phyloP scores from a whole-genome alignment of 1,284 basidiomycete genomes.

The Rhodotorula sp. region DNA sequence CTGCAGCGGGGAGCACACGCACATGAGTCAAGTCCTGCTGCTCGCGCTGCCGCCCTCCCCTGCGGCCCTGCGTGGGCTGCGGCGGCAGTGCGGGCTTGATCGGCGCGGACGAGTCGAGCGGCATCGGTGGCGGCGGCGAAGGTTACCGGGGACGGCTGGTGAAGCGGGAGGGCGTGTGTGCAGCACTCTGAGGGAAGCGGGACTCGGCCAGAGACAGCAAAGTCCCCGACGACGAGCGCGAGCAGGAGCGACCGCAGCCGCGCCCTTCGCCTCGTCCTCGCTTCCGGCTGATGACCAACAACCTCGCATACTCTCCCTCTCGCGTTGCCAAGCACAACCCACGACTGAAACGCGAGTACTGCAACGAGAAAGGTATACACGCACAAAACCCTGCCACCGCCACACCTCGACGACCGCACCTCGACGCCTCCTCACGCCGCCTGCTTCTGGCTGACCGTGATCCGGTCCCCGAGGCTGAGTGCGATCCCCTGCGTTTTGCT shows the following conservation, averaged over 20 bases:
- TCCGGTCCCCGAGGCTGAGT: conserved; percentile 86
- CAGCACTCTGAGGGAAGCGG: not conserved
- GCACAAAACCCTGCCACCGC: not conserved
- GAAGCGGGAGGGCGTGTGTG: not conserved
- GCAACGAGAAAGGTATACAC: conserved; percentile 5
- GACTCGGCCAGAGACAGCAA: not conserved
- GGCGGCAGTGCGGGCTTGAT: not conserved
- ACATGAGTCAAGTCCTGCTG: conserved; percentile 30
- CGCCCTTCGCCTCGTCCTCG: not conserved
- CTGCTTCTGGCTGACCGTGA: conserved; percentile 51
- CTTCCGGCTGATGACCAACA: not conserved
- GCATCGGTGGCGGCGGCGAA: not conserved
- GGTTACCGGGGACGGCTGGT: not conserved
- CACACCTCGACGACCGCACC: too few species aligned
- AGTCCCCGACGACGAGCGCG: conserved; percentile 10
- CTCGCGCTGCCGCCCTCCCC: conserved; percentile 1
- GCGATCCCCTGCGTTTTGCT: conserved; percentile 96
- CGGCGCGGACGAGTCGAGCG: not conserved
- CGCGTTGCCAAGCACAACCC: not conserved
- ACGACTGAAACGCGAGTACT: not conserved
- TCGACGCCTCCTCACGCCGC: not conserved
- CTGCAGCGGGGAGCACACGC: not conserved
- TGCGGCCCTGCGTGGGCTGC: not conserved
- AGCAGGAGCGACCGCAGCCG: not conserved
- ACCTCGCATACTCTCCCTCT: not conserved